These are phyloP conservation scores for Nakataea oryzae DNA, from an alignment of 2,329 filamentous ascomycete genomes.

Conservation along the genomic window DNA sequence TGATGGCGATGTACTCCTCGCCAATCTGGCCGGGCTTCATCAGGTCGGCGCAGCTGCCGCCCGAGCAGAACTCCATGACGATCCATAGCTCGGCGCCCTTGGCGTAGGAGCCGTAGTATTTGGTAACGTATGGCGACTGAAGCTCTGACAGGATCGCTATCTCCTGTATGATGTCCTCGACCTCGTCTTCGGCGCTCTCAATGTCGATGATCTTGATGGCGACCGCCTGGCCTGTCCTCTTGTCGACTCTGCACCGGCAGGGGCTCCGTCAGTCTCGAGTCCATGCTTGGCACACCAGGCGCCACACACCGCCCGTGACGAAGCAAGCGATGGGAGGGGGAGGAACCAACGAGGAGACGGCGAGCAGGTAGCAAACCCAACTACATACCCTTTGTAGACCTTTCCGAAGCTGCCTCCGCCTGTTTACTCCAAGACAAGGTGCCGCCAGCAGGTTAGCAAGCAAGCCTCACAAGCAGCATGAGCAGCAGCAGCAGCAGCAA, in stretches of 20 bases:
- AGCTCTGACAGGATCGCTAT: conserved; percentile 95
- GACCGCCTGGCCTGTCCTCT: conserved; percentile 82
- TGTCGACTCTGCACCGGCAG: conserved; percentile 63
- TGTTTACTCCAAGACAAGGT: conserved; percentile 22
- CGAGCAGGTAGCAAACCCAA: conserved; percentile 4
- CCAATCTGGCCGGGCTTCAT: conserved; percentile 88
- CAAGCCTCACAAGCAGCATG: background rate
- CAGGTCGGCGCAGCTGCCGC: conserved; percentile 89
- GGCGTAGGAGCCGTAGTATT: conserved; percentile 94
- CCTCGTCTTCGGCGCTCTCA: conserved; percentile 97
- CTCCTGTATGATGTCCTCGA: conserved; percentile 98
- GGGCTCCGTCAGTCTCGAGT: background rate
- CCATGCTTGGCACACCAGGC: background rate
- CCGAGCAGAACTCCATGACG: conserved; percentile 98
- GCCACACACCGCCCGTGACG: conserved; percentile 1
- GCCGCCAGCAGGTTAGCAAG: conserved; percentile 13
- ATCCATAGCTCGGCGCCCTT: conserved; percentile 98
- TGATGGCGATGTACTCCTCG: conserved; percentile 96
- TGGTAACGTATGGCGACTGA: conserved; percentile 91
- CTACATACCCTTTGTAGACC: conserved; percentile 82
- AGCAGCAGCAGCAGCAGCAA: conserved; percentile 7
- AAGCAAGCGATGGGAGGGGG: conserved; percentile 1
- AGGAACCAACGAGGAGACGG: background rate
- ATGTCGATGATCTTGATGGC: conserved; percentile 99
- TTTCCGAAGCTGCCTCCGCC: conserved; percentile 97